Base-by-base conservation (phyloP, 202 grass and related monocot genomes). In the Panicum hallii region DNA sequence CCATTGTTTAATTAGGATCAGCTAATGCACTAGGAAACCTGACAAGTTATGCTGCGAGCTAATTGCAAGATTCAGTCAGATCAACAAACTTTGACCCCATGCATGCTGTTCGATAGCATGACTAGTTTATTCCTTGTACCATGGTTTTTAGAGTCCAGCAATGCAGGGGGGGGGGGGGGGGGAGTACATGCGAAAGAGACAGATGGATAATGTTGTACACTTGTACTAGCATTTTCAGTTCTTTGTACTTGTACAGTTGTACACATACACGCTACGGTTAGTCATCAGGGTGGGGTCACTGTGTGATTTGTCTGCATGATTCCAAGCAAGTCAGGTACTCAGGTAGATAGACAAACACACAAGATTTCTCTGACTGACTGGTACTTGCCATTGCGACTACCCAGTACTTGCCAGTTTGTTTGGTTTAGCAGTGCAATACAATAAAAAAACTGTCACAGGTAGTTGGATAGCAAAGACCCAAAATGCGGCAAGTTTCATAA, bases 261-360 rank as follows among this genome's bases (percentile, higher is more conserved):
- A 69, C 72, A 83, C 22, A 42, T 19, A 16, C 5, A 53, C 5
- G 26, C 44, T 48, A 22, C 73, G 15, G 50, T 69, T 78, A 73
- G 44, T 56, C 43, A 70, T 70, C 40, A 32, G 15, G 55, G 49
- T 78, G 79, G 43, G 56, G 50, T 40, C 74, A 67, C 38, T n/a
- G 66, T 67, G 11, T 49, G 44, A 83, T 70, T 44, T 83, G 42
- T 79, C 79, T 68, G 53, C 23, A 40, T 79, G 15, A 63, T 75
- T 69, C 43, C 70, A 74, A 48, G 15, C 45, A 79, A 80, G 45
- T 38, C 36, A 38, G 36, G 36, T 38, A 38, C 36, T 41, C 62
- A 32, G 28, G 41, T 60, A 73, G 57, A 19, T 54, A 71, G 57
- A 30, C 11, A 67, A 78, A 69, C 26, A 74, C 48, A 82, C 73